Percentiles rank a stretch among this genome's conserved stretches.
These are phyloP conservation scores for Hypoxylon perforatum DNA, from an alignment of 495 filamentous ascomycete species.

Conservation along the genomic window DNA sequence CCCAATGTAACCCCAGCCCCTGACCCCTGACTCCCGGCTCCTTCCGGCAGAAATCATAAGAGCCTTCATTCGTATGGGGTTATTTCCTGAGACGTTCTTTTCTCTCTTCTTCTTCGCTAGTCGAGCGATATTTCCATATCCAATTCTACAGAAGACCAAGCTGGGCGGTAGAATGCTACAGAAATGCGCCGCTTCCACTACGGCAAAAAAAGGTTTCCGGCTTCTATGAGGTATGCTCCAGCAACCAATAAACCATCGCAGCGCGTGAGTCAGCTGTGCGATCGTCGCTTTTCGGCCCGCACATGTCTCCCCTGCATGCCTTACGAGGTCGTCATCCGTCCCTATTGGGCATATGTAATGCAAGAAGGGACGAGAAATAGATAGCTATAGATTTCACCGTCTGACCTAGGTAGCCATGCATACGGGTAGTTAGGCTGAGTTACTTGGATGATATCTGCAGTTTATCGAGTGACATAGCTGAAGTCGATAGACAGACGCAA, in stretches of 20 bases:
- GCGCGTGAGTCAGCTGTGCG: constrained; percentile 16
- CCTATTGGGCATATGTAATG: constrained; percentile 3
- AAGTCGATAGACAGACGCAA: not conserved
- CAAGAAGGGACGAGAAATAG: not conserved
- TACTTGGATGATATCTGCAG: not conserved
- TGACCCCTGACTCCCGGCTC: constrained; percentile 3
- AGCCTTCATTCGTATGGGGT: constrained; percentile 5
- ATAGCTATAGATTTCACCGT: constrained; percentile 9
- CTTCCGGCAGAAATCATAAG: constrained; percentile 11
- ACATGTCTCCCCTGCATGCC: not conserved
- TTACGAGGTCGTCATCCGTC: not conserved
- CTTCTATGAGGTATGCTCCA: too few species aligned
- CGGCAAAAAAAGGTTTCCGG: not conserved
- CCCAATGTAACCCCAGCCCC: constrained; percentile 28
- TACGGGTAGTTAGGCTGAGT: not conserved
- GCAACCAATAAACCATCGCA: constrained; percentile 11
- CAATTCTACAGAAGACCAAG: too few species aligned
- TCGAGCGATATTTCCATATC: too few species aligned
- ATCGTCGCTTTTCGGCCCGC: not conserved
- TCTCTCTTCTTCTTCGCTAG: not conserved
- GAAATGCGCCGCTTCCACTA: too few species aligned
- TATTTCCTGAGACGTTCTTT: not conserved
- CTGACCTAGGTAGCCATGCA: constrained; percentile 13
- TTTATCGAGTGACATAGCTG: constrained; percentile 10
- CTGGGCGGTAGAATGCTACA: too few species aligned